Percentiles rank a stretch among this genome's conserved stretches.
These are phyloP conservation scores for Stemphylium beticola DNA, from an alignment of 2,329 filamentous ascomycete genomes.

Conservation along the genomic window DNA sequence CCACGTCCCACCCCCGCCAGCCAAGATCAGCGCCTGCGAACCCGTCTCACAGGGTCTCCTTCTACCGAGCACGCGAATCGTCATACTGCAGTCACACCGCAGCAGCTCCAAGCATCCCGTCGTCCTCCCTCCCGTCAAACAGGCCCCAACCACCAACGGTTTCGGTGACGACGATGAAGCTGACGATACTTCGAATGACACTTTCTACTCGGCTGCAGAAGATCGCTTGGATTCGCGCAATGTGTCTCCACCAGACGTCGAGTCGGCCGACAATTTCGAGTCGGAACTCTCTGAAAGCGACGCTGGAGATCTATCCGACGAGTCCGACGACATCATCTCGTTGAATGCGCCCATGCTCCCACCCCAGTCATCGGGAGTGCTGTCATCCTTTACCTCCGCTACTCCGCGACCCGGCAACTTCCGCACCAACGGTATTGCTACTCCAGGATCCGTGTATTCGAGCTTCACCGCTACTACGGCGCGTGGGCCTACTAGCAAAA, in stretches of 20 bases:
- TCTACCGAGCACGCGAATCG: conserved; percentile 78
- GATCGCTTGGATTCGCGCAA: conserved; percentile 58
- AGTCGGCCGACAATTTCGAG: conserved; percentile 55
- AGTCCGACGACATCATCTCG: conserved; percentile 94
- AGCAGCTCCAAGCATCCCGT: conserved; percentile 59
- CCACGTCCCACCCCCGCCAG: conserved; percentile 81
- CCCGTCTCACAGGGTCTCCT: conserved; percentile 89
- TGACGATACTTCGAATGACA: conserved; percentile 86
- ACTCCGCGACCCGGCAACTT: conserved; percentile 78
- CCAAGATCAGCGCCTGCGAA: conserved; percentile 90
- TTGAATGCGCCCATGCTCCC: conserved; percentile 79
- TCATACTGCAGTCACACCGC: conserved; percentile 70
- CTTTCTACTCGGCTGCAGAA: conserved; percentile 91
- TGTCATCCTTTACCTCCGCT: conserved; percentile 79
- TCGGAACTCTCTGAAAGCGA: conserved; percentile 68
- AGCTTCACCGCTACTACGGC: conserved; percentile 85
- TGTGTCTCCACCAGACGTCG: conserved; percentile 48
- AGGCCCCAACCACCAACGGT: conserved; percentile 63
- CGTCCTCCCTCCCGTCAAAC: conserved; percentile 50
- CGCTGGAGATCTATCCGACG: conserved; percentile 83
- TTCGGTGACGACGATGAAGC: conserved; percentile 72
- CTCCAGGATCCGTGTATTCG: conserved; percentile 88
- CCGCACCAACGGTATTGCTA: conserved; percentile 75
- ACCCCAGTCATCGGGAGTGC: conserved; percentile 76
- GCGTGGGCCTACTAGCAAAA: conserved; percentile 69